Evolutionary conservation across 164 flowering plant species (phyloP).

Genomic region (Amborella trichopoda): DNA sequence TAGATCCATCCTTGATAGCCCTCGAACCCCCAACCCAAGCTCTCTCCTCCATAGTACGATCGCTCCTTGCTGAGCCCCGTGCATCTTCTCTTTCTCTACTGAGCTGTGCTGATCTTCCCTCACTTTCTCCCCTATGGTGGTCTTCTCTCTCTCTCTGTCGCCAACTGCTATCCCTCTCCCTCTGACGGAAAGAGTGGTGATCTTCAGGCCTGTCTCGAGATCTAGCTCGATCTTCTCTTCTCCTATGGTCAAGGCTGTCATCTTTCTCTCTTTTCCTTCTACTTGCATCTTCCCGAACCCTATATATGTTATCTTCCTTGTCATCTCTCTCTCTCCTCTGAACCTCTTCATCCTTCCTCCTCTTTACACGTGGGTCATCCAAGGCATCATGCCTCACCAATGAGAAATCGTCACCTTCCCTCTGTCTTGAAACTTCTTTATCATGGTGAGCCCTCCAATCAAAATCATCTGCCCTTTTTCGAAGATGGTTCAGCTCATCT

Average conservation of each 20-base stretch:
- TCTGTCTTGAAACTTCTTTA: slow-evolving; percentile 43
- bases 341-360: slow-evolving; percentile 68
- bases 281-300: slow-evolving; percentile 36
- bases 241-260: slow-evolving; percentile 44
- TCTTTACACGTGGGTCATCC: slow-evolving; percentile 47
- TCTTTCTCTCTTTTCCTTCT: slow-evolving; percentile 74
- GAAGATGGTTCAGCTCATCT: slow-evolving; percentile 50
- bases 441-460: slow-evolving; percentile 53
- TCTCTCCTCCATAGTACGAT: slow-evolving; percentile 52
- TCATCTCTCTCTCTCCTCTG: slow-evolving; percentile 47
- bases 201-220: slow-evolving; percentile 50
- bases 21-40: slow-evolving; percentile 38
- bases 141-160: slow-evolving; percentile 57
- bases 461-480: slow-evolving; percentile 61
- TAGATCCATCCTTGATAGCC: slow-evolving; percentile 45
- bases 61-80: slow-evolving; percentile 35
- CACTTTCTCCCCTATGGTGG: slow-evolving; percentile 37
- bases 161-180: slow-evolving; percentile 32
- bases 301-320: slow-evolving; percentile 48
- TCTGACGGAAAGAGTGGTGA: slow-evolving; percentile 41
- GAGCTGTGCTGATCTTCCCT: slow-evolving; percentile 42
- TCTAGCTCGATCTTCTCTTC: slow-evolving; percentile 53
- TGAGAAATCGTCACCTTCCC: slow-evolving; percentile 57
- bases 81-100: slow-evolving; percentile 64
- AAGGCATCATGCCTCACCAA: slow-evolving; percentile 38